Base-by-base conservation (phyloP, 1,139 yeast species). In the Diutina pseudorugosa region DNA sequence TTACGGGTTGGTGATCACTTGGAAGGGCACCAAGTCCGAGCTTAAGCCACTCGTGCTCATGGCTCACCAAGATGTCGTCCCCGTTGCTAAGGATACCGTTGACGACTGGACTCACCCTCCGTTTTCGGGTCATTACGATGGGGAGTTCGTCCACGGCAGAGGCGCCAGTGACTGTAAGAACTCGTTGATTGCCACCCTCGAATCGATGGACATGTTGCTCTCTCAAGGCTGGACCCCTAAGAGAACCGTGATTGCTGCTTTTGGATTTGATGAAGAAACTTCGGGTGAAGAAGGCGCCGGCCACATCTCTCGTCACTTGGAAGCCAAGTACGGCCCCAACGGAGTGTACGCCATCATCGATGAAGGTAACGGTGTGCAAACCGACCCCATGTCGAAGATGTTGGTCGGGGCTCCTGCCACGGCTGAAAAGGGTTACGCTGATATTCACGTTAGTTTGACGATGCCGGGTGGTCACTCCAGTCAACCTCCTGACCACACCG, bases 51-150 rank as follows among this genome's bases (percentile, higher is more conserved):
- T 83, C 14, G 62, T 87, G 64, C 69, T 86, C 47, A 76, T 83
- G 66, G 90, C 93, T 2, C 96, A 88, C 65, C 88, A 82, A 63
- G 95, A 87, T 62, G 87, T 84, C 4, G 95, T 88, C 14, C 95
- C 95, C 0, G 85, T 86, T n/a, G 82, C 81, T 60, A 64, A 67
- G 30, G 81, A 72, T 21, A 77, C 88, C 14, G 62, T 75, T 47
- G 71, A 64, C 42, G 70, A 75, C 51, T 87, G 95, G 95, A 73
- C 70, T 2, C 75, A 80, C 59, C 83, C 83, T 11, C 95, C 95
- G 25, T 85, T 80, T 57, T 73, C 75, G 8, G 95, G 86, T 3
- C 73, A 76, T 60, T 85, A 70, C 60, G 95, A 85, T 55, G 77
- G 75, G 1, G 64, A 65, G 14, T 66, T 53, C 51, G 53, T 76